A percentile compares a stretch with the other conserved stretches of the same genome.
Evolutionary conservation across 495 filamentous ascomycete species (phyloP).

Genomic region (Daldinia caldariorum): DNA sequence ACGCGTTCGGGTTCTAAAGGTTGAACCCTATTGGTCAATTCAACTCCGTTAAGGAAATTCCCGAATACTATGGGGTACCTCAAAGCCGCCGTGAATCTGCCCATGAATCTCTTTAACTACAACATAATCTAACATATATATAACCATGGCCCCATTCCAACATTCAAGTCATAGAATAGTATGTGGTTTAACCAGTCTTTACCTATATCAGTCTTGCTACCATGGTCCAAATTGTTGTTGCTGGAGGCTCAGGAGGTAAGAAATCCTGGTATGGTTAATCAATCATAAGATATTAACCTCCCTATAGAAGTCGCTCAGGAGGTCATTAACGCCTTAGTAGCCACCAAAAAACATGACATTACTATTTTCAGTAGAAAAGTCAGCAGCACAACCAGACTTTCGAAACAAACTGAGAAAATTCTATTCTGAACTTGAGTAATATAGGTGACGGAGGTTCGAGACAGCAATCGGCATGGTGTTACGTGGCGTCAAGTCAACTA

Average conservation of each 20-base stretch:
- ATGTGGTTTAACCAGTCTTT: background rate
- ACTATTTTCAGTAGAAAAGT: conserved; percentile 59
- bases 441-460: background rate
- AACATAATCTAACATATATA: background rate
- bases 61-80: background rate
- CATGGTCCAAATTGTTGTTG: conserved; percentile 67
- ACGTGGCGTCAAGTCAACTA: conserved; percentile 59
- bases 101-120: background rate
- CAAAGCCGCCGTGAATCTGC: background rate
- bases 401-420: background rate
- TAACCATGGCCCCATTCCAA: background rate
- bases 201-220: conserved; percentile 1
- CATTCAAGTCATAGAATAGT: background rate
- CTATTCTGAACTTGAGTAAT: background rate
- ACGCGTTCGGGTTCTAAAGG: background rate
- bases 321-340: conserved; percentile 63
- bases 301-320: conserved; percentile 62
- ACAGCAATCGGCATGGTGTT: background rate
- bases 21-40: conserved; percentile 4
- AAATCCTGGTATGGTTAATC: background rate
- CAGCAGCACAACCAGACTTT: conserved; percentile 12
- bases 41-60: conserved; percentile 3
- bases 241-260: conserved; percentile 63
- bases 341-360: conserved; percentile 63
- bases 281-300: background rate